Base-by-base conservation (phyloP, 139 green algal genomes). In the Chlorella vulgaris region DNA sequence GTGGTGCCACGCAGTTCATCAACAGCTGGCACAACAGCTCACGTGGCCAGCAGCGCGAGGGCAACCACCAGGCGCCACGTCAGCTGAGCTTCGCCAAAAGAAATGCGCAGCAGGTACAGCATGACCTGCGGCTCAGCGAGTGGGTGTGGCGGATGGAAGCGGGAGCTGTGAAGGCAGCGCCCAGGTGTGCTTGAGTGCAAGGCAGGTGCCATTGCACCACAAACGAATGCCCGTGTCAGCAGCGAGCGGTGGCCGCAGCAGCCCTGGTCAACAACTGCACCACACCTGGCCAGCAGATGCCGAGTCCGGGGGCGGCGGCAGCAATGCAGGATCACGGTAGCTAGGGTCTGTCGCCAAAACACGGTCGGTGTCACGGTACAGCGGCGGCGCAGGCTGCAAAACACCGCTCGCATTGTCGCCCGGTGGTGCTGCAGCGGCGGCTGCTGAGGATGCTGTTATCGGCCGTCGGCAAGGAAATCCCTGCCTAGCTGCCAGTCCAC, bases 41-140 rank as follows among this genome's bases (percentile, higher is more conserved):
- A 91, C 18, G 88, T 51, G 19, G 96, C n/a, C 84, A 98, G 91
- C 66, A 90, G 87, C 4, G 79, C 28, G 19, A 96, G 68, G 3
- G 94, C 92, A 3, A 81, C 69, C 0, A 58, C 89, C 39, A 98
- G 67, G 7, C 95, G 66, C 94, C 94, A 97, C 21, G 82, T 85
- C 22, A 96, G 78, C 51, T 92, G 82, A 24, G 69, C 50, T 61
- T 98, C 90, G 39, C 82, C 79, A 28, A 95, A 40, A 0, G 94
- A 94, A 21, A 98, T 85, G 24, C 81, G 79, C 13, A 85, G 43
- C 4, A 98, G 80, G 79, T 97, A 98, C 7, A 92, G 92, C 69
- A 97, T 70, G 36, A 98, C 77, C 43, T 82, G 40, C 7, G 3
- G 66, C 2, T 35, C 38, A n/a, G 3, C 19, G 13, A 58, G 47